Evolutionary conservation across 2,329 filamentous ascomycete species (phyloP).

Genomic region (Monosporascus sp.): DNA sequence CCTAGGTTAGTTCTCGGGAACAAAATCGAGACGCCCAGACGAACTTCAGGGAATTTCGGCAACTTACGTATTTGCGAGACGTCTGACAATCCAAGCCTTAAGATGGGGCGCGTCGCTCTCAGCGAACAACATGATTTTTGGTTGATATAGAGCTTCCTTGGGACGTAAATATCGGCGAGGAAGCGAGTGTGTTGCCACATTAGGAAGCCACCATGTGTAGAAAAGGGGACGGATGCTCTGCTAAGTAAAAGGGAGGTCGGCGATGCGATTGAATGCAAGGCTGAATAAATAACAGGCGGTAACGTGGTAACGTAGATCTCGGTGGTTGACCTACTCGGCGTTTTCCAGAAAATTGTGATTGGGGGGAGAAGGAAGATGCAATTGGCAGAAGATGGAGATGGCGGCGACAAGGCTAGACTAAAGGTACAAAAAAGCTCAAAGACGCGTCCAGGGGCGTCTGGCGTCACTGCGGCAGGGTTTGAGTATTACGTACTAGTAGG

Average conservation of each 20-base stretch:
- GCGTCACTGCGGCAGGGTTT: background rate
- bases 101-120: constrained; percentile 59
- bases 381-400: background rate
- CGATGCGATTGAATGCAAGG: background rate
- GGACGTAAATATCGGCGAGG: background rate
- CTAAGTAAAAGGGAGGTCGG: background rate
- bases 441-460: background rate
- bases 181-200: background rate
- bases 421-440: background rate
- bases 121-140: constrained; percentile 51
- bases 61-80: constrained; percentile 67
- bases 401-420: background rate
- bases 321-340: too few relatives aligned
- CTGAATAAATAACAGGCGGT: background rate
- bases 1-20: constrained; percentile 3
- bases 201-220: background rate
- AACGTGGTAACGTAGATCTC: too few relatives aligned
- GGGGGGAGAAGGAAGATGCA: background rate
- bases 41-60: constrained; percentile 8
- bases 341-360: background rate
- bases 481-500: too few relatives aligned
- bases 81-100: constrained; percentile 73
- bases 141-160: constrained; percentile 4
- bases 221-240: background rate
- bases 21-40: constrained; percentile 1